Evolutionary conservation across 345 rosid species (phyloP).

Genomic region (Cardiospermum halicacabum): DNA sequence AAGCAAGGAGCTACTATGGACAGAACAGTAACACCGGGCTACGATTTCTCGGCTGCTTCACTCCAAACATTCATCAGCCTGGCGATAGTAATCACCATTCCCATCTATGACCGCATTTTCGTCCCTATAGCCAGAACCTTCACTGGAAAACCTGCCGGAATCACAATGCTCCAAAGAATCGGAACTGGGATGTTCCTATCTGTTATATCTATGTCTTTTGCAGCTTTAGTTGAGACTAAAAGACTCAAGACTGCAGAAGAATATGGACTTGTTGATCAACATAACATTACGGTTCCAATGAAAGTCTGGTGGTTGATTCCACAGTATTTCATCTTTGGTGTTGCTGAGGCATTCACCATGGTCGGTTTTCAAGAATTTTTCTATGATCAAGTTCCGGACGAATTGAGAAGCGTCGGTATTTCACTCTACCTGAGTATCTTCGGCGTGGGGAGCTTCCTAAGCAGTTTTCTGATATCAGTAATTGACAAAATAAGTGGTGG

Average conservation of each 20-base stretch:
- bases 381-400: conserved; percentile 53
- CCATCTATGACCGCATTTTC: conserved; percentile 45
- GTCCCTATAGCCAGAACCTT: conserved; percentile 43
- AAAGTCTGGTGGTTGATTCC: conserved; percentile 63
- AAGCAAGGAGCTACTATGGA: conserved; percentile 67
- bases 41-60: conserved; percentile 43
- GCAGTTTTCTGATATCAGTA: conserved; percentile 48
- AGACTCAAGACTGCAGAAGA: conserved; percentile 43
- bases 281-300: conserved; percentile 46
- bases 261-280: conserved; percentile 33
- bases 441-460: conserved; percentile 52
- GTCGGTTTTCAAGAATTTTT: conserved; percentile 68
- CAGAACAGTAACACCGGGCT: conserved; percentile 30
- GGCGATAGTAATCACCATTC: conserved; percentile 34
- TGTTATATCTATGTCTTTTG: conserved; percentile 35
- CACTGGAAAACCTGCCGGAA: conserved; percentile 42
- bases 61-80: conserved; percentile 44
- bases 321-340: conserved; percentile 46
- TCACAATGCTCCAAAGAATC: conserved; percentile 63
- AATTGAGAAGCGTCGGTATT: conserved; percentile 50
- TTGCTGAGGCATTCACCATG: conserved; percentile 45
- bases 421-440: conserved; percentile 52
- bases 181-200: conserved; percentile 53
- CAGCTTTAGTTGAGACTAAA: conserved; percentile 45
- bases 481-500: conserved; percentile 40